These are phyloP conservation scores for Paramyrothecium roridum DNA, from an alignment of 2,329 filamentous ascomycete species.

Conservation along the genomic window DNA sequence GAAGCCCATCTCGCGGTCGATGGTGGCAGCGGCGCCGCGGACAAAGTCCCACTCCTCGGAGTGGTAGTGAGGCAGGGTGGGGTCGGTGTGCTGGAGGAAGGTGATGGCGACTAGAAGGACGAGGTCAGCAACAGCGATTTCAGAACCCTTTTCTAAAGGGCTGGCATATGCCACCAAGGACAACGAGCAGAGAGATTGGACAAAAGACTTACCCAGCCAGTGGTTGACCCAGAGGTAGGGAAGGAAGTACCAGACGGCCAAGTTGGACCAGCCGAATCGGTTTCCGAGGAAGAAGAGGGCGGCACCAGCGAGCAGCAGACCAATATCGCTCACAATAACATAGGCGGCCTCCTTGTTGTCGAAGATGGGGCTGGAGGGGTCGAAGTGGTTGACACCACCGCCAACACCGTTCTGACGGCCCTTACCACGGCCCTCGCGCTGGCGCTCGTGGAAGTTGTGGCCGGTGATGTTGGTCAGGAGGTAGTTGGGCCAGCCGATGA, in stretches of 20 bases:
- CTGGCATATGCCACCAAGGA: not conserved
- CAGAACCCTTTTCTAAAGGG: no score
- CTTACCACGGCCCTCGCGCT: slow-evolving; percentile 87
- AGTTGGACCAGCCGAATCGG: slow-evolving; percentile 79
- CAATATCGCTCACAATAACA: slow-evolving; percentile 83
- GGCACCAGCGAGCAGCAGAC: slow-evolving; percentile 61
- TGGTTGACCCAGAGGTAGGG: slow-evolving; percentile 99
- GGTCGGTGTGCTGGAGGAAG: slow-evolving; percentile 95
- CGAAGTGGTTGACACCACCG: slow-evolving; percentile 91
- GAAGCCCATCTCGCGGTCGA: slow-evolving; percentile 96
- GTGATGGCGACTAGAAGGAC: slow-evolving; percentile 88
- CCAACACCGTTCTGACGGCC: slow-evolving; percentile 84
- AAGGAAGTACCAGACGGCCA: slow-evolving; percentile 90
- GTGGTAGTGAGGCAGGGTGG: slow-evolving; percentile 88
- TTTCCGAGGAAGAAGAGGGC: slow-evolving; percentile 67
- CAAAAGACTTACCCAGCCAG: slow-evolving; percentile 80
- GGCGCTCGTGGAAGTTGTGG: slow-evolving; percentile 89
- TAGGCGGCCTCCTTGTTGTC: slow-evolving; percentile 87
- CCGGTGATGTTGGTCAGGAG: slow-evolving; percentile 89
- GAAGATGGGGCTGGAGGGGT: slow-evolving; percentile 82
- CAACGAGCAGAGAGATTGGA: not conserved
- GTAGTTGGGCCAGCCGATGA: slow-evolving; percentile 92
- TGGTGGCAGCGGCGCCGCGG: slow-evolving; percentile 89
- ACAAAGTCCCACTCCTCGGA: slow-evolving; percentile 86
- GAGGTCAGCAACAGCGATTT: not conserved